Evolutionary conservation across 2,329 filamentous ascomycete species (phyloP).

Genomic region (Colletotrichum simmondsii): DNA sequence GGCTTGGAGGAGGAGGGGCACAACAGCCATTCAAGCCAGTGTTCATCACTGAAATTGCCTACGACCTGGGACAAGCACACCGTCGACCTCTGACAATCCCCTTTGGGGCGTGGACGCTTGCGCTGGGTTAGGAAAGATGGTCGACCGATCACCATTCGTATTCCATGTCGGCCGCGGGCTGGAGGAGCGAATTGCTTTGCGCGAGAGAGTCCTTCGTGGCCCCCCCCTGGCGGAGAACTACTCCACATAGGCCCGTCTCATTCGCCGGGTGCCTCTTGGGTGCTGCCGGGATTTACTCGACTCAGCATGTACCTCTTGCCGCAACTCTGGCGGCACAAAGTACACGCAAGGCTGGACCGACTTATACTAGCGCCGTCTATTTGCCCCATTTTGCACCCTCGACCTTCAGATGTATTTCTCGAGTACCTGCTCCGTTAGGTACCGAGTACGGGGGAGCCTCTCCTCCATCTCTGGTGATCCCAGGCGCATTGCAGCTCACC

Average conservation of each 20-base stretch:
- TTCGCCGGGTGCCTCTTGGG: conserved; percentile 1
- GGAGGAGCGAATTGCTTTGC: conserved; percentile 20
- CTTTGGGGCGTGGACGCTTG: conserved; percentile 31
- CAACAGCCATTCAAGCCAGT: conserved; percentile 12
- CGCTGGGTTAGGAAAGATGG: conserved; percentile 29
- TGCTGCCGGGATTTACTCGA: neutral
- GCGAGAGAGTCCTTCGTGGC: conserved; percentile 9
- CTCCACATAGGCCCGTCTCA: neutral
- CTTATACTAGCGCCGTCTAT: conserved; percentile 3
- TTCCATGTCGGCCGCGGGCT: conserved; percentile 15
- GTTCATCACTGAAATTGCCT: neutral
- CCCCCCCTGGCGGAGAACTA: neutral
- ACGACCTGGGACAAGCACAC: conserved; percentile 9
- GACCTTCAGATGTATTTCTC: neutral
- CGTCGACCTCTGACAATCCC: conserved; percentile 15
- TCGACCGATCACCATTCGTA: conserved; percentile 34
- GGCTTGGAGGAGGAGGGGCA: conserved; percentile 25
- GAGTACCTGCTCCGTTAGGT: neutral
- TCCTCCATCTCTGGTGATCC: neutral
- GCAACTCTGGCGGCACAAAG: neutral
- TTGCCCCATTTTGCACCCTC: neutral
- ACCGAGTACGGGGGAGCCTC: neutral
- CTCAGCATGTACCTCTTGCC: conserved; percentile 18
- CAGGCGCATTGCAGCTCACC: neutral
- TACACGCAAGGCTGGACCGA: conserved; percentile 24